Conservation (phyloP, 78 protist species). For the Speleostelium caveatum region DNA sequence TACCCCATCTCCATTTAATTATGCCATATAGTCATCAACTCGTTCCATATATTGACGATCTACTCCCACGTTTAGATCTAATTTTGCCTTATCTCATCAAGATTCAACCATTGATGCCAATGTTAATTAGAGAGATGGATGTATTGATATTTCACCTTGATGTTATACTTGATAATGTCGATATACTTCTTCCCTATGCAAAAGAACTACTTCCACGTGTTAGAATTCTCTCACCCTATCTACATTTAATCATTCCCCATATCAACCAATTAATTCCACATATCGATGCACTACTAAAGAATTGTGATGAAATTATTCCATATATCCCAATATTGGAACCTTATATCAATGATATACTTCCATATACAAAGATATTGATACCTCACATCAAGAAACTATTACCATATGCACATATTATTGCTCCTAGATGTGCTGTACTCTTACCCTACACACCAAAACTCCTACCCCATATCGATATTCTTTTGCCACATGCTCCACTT, state of each 20-base stretch:
- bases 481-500: slow-evolving; percentile 36
- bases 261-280: slow-evolving; percentile 9
- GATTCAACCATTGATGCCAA: slow-evolving; percentile 30
- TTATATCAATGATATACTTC: slow-evolving; percentile 1
- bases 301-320: slow-evolving; percentile 50
- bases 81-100: slow-evolving; percentile 9
- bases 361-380: slow-evolving; percentile 43
- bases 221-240: slow-evolving; percentile 24
- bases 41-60: slow-evolving; percentile 16
- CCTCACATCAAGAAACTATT: slow-evolving; percentile 14
- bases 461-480: slow-evolving; percentile 19
- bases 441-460: slow-evolving; percentile 51
- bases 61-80: slow-evolving; percentile 38
- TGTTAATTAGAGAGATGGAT: slow-evolving; percentile 23
- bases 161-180: slow-evolving; percentile 12
- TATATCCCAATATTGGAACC: slow-evolving; percentile 44
- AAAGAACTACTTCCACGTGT: slow-evolving; percentile 18
- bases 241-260: slow-evolving; percentile 12
- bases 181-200: slow-evolving; percentile 14
- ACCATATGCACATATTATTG: slow-evolving; percentile 35
- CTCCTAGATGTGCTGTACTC: slow-evolving; percentile 24
- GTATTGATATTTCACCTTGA: slow-evolving; percentile 18
- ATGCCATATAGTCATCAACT: slow-evolving; percentile 8
- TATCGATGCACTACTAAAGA: slow-evolving; percentile 15
- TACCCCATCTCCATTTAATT: slow-evolving; percentile 22